Evolutionary conservation across 1,284 basidiomycete species (phyloP).

Genomic region (Moniliella sp.): DNA sequence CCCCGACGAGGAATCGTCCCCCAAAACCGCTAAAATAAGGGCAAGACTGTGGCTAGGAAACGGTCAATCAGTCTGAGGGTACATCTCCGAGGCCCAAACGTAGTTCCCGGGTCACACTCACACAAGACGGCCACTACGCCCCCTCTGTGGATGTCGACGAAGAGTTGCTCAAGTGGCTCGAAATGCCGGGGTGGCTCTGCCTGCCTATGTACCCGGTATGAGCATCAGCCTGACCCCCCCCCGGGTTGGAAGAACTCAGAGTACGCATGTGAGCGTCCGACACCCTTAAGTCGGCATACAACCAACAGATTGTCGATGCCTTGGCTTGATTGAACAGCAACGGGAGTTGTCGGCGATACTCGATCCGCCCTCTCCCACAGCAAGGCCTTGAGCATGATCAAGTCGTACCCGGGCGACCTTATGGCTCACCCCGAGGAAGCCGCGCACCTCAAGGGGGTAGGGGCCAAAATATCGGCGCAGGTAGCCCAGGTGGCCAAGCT

Average conservation of each 20-base stretch:
- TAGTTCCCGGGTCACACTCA: background rate
- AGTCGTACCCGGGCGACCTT: conserved; percentile 17
- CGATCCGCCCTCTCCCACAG: conserved; percentile 22
- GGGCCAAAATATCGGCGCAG: conserved; percentile 13
- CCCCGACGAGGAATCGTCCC: no score
- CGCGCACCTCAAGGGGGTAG: conserved; percentile 19
- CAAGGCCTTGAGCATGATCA: conserved; percentile 19
- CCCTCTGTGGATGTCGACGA: no score
- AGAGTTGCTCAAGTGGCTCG: no score
- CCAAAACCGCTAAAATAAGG: background rate
- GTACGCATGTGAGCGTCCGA: conserved; percentile 16
- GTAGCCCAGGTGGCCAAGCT: conserved; percentile 15
- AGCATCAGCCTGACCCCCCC: background rate
- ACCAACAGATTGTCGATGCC: conserved; percentile 18
- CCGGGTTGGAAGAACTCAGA: conserved; percentile 8
- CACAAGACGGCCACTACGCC: background rate
- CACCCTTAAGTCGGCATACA: conserved; percentile 11
- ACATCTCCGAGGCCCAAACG: background rate
- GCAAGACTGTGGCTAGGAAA: background rate
- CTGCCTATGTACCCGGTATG: background rate
- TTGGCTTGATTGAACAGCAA: conserved; percentile 20
- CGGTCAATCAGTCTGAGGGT: background rate
- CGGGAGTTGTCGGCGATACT: conserved; percentile 15
- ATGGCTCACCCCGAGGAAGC: conserved; percentile 5
- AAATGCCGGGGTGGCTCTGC: background rate